Conservation (phyloP, 2,329 filamentous ascomycete genomes). For the Hymenoscyphus scutula region DNA sequence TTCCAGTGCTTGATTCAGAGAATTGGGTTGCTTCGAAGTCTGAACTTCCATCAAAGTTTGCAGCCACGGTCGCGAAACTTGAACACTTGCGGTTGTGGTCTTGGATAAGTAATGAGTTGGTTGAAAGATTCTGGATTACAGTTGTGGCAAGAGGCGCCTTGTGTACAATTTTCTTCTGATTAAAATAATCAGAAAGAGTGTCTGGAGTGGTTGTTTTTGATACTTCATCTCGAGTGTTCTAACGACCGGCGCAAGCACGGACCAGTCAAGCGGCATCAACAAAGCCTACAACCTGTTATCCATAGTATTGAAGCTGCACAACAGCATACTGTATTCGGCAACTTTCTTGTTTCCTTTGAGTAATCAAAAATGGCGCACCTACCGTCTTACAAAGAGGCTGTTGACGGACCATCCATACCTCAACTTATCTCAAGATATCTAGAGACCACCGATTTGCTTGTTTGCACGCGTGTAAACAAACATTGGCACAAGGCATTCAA, state of each 20-base stretch:
- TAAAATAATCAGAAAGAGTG: too few relatives aligned
- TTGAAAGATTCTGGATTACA: neutral
- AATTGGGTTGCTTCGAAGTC: neutral
- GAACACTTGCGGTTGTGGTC: neutral
- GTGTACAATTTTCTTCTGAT: neutral
- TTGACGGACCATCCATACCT: conserved; percentile 9
- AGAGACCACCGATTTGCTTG: conserved; percentile 11
- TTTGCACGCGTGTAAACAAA: conserved; percentile 21
- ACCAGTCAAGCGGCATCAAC: neutral
- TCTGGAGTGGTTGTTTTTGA: neutral
- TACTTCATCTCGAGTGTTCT: neutral
- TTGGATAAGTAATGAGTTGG: neutral
- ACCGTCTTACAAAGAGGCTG: conserved; percentile 26
- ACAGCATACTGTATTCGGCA: neutral
- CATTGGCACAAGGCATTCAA: conserved; percentile 18
- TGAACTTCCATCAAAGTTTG: neutral
- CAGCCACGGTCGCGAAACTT: neutral
- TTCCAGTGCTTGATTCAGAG: too few relatives aligned
- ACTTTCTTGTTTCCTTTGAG: neutral
- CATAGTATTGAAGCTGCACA: neutral
- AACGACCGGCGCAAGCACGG: neutral
- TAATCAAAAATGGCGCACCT: conserved; percentile 14
- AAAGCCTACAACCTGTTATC: neutral
- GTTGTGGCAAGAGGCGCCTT: neutral
- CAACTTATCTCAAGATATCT: conserved; percentile 24